Base-by-base conservation (phyloP, 495 filamentous ascomycete genomes). In the Viridothelium virens region DNA sequence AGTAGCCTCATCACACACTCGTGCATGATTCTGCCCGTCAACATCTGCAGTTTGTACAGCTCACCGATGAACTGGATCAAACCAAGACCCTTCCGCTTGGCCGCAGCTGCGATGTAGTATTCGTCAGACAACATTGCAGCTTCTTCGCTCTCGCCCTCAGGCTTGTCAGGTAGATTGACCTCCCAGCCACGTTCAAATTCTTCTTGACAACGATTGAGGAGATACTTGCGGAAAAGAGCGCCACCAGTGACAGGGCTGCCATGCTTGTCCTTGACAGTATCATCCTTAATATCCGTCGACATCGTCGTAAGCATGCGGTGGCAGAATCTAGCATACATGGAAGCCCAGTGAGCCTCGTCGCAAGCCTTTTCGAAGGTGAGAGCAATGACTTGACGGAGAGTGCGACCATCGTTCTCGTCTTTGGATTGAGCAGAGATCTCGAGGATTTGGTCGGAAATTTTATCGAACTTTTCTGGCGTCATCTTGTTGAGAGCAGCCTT, bases 101-200 rank as follows among this genome's bases (percentile, higher is more conserved):
- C 93, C 67, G 93, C 92, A 46, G 95, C 95, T 62, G 92, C 94
- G 67, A 86, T 82, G 77, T 98, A 98, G 80, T 98, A 98, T 73
- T 97, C 94, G 62, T 99, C 94, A 0, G 93, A 96, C 71, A 99
- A 78, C 86, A 97, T 88, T 33, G 80, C 86, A 48, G 81, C 80
- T 73, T 96, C 94, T 68, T 86, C 84, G 2, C 82, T 81, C 25
- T 86, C 80, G 66, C 88, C 92, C 70, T 96, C 91, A 38, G 90
- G 86, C 76, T 89, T 89, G 3, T 87, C 82, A 16, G 91, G 91
- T 25, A 96, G 81, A 72, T 95, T 89, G 68, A 91, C 76, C 81
- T 96, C 95, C 94, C 94, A 99, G 65, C 94, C 94, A 70, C 92
- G 91, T 79, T 99, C 94, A 77, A 99, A 99, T 74, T 99, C 94